Conservation (phyloP, 176 grass and related monocot species). For the Metroxylon sagu region DNA sequence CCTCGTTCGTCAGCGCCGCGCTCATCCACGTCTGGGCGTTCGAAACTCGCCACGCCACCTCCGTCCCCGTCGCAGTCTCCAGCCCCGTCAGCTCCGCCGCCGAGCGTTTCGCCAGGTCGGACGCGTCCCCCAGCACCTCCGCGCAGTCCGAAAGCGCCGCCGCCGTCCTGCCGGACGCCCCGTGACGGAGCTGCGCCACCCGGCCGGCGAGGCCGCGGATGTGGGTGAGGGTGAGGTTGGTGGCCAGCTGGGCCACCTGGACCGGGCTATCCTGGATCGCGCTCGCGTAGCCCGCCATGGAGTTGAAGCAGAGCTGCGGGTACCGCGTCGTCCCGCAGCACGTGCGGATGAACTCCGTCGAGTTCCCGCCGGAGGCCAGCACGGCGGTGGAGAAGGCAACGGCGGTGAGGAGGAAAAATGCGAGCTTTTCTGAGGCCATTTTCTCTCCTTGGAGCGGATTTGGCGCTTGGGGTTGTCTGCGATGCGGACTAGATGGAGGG, state of each 20-base stretch:
- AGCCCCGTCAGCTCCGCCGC: background rate
- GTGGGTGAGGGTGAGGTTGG: slow-evolving; percentile 4
- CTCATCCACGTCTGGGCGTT: slow-evolving; percentile 73
- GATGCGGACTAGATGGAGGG: too few species aligned
- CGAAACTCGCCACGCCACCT: slow-evolving; percentile 37
- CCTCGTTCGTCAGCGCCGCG: slow-evolving; percentile 48
- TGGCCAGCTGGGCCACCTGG: too few species aligned
- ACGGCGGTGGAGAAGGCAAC: background rate
- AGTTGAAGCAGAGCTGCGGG: slow-evolving; percentile 29
- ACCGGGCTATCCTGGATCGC: too few species aligned
- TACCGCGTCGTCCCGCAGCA: slow-evolving; percentile 13
- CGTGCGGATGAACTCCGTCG: slow-evolving; percentile 10
- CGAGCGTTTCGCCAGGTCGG: slow-evolving; percentile 1
- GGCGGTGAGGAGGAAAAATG: background rate
- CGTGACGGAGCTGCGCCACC: background rate
- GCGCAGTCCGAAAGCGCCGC: slow-evolving; percentile 3
- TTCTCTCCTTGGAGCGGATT: too few species aligned
- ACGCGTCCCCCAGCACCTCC: too few species aligned
- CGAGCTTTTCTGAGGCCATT: too few species aligned
- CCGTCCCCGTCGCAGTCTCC: slow-evolving; percentile 2
- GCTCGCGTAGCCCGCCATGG: slow-evolving; percentile 8
- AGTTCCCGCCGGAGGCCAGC: background rate
- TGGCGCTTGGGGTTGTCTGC: too few species aligned
- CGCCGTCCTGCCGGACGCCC: slow-evolving; percentile 1
- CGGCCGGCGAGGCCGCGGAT: slow-evolving; percentile 6